Evolutionary conservation across 495 filamentous ascomycete species (phyloP).

Genomic region (Jackrogersella multiformis): DNA sequence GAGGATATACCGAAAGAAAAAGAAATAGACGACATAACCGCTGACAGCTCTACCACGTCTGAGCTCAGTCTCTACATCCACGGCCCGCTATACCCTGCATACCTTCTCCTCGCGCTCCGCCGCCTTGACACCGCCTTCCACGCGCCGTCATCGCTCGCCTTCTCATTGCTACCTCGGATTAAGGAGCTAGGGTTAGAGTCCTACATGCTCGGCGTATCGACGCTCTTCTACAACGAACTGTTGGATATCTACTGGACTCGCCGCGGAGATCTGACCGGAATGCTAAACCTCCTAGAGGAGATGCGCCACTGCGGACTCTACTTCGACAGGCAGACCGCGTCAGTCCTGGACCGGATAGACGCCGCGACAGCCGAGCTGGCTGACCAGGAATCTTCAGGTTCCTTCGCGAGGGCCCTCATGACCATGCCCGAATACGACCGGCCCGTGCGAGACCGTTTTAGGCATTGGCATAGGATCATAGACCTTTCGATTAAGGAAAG

Average conservation of each 20-base stretch:
- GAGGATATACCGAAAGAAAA: neutral
- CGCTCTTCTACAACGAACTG: conserved; percentile 78
- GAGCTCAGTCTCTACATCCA: conserved; percentile 64
- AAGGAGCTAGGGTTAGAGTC: conserved; percentile 75
- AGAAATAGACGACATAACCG: neutral
- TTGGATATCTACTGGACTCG: conserved; percentile 70
- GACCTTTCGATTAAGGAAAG: conserved; percentile 32
- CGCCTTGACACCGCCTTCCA: conserved; percentile 70
- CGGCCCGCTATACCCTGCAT: conserved; percentile 71
- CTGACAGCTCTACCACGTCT: neutral
- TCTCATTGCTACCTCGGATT: conserved; percentile 72
- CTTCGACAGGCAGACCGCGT: conserved; percentile 64
- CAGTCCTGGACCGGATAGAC: conserved; percentile 55
- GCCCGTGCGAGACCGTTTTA: conserved; percentile 31
- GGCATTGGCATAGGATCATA: conserved; percentile 34
- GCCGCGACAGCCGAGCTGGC: conserved; percentile 8
- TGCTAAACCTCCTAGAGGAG: conserved; percentile 72
- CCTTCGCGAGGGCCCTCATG: conserved; percentile 49
- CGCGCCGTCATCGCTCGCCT: conserved; percentile 64
- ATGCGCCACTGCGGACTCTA: conserved; percentile 79
- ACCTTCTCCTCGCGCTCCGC: conserved; percentile 69
- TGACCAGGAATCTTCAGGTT: conserved; percentile 28
- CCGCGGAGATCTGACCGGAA: conserved; percentile 66
- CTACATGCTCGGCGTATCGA: conserved; percentile 76
- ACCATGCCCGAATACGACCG: conserved; percentile 52